Base-by-base conservation (phyloP, 2,329 filamentous ascomycete genomes). In the Scedosporium aurantiacum region DNA sequence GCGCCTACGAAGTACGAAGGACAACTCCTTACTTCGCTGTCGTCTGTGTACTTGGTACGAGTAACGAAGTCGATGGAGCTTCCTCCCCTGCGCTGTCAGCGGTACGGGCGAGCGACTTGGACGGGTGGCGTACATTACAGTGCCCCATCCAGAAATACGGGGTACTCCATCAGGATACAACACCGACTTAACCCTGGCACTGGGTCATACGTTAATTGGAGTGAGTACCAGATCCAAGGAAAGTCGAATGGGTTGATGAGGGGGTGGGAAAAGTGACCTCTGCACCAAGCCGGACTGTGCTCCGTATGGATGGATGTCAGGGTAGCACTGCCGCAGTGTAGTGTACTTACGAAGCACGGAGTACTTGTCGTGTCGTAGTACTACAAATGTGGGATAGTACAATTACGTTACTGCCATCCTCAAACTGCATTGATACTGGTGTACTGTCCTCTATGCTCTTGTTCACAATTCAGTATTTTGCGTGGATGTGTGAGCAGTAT, bases 121-220 rank as follows among this genome's bases (percentile, higher is more conserved):
- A 54, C 50, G 50, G 23, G 50, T 25, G 21, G 50, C 50, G 50
- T 27, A 54, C 50, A 54, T 23, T 54, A 54, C 50, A 54, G 50
- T 54, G 27, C 50, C 21, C 21, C 50, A 54, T 54, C 50, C 50
- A 54, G 50, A 54, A 47, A 54, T 54, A 54, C 50, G 50, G 50
- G 50, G 50, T 54, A 25, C 50, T 54, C 50, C 50, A 54, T 18
- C 18, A 23, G 50, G 50, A 54, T 28, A 54, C 18, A 54, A 25
- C 50, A 27, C 50, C 50, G 50, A 54, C 23, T 21, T 21, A 54
- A 54, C 50, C 50, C 50, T 54, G 50, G 50, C 21, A 23, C 16
- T 54, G 50, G 50, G 50, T 54, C 50, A 23, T 54, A 54, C 50
- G 50, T 54, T 54, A 27, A 54, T 54, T 23, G 50, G 50, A 54